A percentile compares a stretch with the other conserved stretches of the same genome.
phyloP scores from a whole-genome alignment of 352 stramenopile species.

The Phytophthora palmivora region DNA sequence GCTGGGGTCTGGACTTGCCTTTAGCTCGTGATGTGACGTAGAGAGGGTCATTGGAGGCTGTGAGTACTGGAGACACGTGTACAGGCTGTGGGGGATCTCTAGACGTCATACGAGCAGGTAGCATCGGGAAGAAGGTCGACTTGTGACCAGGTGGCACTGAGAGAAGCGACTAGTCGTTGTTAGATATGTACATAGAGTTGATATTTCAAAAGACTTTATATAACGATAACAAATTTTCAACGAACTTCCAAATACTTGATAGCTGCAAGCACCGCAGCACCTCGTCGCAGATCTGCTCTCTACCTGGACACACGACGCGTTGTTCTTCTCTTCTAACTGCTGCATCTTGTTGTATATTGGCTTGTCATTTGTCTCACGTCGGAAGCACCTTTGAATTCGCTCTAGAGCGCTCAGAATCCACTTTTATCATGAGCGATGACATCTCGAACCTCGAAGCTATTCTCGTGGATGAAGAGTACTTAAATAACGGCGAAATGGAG shows the following conservation, averaged over 20 bases:
- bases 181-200: no score
- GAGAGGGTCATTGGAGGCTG: not conserved
- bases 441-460: slow-evolving; percentile 26
- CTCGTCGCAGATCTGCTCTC: slow-evolving; percentile 22
- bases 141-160: no score
- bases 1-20: slow-evolving; percentile 7
- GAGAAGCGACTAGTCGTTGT: no score
- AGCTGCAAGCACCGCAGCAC: no score
- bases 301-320: slow-evolving; percentile 3
- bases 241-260: no score
- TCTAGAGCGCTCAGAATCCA: not conserved
- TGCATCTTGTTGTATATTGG: not conserved
- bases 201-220: no score
- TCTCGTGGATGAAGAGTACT: slow-evolving; percentile 45
- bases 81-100: slow-evolving; percentile 1
- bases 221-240: no score
- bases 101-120: not conserved
- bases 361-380: not conserved
- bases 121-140: slow-evolving; percentile 8
- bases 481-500: slow-evolving; percentile 25
- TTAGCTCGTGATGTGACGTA: not conserved
- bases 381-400: not conserved
- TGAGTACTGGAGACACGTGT: slow-evolving; percentile 20
- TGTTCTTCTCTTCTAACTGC: not conserved
- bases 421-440: slow-evolving; percentile 35